Evolutionary conservation across 2,329 filamentous ascomycete genomes (phyloP), one percentile per base, ranked within the genome.

Genomic region (Diaporthe velutina): DNA sequence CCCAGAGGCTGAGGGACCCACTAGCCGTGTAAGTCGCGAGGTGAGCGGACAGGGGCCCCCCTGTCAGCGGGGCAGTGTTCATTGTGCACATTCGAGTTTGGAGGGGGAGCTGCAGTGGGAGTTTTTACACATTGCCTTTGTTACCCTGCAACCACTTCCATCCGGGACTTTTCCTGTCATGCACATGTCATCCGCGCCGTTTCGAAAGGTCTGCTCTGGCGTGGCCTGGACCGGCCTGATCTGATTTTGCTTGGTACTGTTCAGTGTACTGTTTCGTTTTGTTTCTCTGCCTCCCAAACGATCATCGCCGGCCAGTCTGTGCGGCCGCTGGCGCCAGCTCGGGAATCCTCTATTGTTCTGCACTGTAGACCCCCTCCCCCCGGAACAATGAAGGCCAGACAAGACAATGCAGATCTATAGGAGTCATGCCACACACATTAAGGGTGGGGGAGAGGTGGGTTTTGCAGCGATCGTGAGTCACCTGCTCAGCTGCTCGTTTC

Each of bases 381-480:
- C 35, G 48, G 30, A 8, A 54, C 57, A 67, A 30, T 33, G 12
- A 55, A 35, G 33, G 28, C n/a, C 42, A 40, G 57, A 30, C 54
- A 64, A 15, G 45, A 64, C 25, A 42, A 68, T 66, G 33, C 35
- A 45, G 50, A 22, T n/a, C 12, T 73, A 33, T 25, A 66, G 48
- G 40, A 70, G 33, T 58, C 38, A 33, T 55, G 33, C 30, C 74
- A 48, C 17, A 28, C 28, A 28, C 57, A 48, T 58, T 5, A 5
- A 12, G 25, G 25, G 25, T 10, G 25, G 50, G 25, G 12, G 25
- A 2, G 61, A 30, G 50, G 28, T 48, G 40, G 22, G 19, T 45
- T 57, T 66, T 48, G 68, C 54, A 60, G 70, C 70, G 38, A 55
- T 60, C 54, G 66, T 75, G 74, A 75, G 71, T 75, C 74, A 75